These are phyloP conservation scores for Fusarium lateritium DNA, from an alignment of 2,329 filamentous ascomycete genomes.

Conservation along the genomic window DNA sequence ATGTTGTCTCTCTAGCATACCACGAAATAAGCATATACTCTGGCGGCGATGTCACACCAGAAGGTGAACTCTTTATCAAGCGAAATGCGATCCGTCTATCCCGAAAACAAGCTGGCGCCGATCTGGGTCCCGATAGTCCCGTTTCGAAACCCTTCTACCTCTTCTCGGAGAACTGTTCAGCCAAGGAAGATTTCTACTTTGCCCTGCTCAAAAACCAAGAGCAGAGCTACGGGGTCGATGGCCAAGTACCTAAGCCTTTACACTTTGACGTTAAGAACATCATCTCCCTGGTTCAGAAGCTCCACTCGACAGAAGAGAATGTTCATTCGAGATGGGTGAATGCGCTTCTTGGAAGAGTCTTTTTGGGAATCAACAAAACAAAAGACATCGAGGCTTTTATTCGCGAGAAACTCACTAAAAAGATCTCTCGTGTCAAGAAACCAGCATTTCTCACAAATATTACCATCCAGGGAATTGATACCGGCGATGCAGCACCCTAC, in stretches of 20 bases:
- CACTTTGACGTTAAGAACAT: slow-evolving; percentile 89
- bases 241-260: slow-evolving; percentile 75
- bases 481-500: slow-evolving; percentile 88
- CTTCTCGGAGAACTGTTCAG: slow-evolving; percentile 94
- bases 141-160: slow-evolving; percentile 89
- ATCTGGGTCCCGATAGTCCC: slow-evolving; percentile 68
- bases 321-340: slow-evolving; percentile 94
- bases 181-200: slow-evolving; percentile 99
- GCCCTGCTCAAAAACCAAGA: slow-evolving; percentile 89
- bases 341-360: slow-evolving; percentile 88
- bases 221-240: slow-evolving; percentile 70
- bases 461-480: slow-evolving; percentile 84
- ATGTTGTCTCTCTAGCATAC: slow-evolving; percentile 93
- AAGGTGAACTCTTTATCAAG: slow-evolving; percentile 97
- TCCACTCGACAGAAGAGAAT: slow-evolving; percentile 94
- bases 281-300: slow-evolving; percentile 87
- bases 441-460: slow-evolving; percentile 91
- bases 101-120: slow-evolving; percentile 71
- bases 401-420: slow-evolving; percentile 90
- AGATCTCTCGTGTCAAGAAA: slow-evolving; percentile 93
- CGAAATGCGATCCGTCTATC: slow-evolving; percentile 88
- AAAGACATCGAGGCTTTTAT: slow-evolving; percentile 84
- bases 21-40: slow-evolving; percentile 89
- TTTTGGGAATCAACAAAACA: slow-evolving; percentile 90
- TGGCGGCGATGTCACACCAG: slow-evolving; percentile 82